These are phyloP conservation scores for Phytophthora pinifolia DNA, from an alignment of 352 stramenopile genomes.

Conservation along the genomic window DNA sequence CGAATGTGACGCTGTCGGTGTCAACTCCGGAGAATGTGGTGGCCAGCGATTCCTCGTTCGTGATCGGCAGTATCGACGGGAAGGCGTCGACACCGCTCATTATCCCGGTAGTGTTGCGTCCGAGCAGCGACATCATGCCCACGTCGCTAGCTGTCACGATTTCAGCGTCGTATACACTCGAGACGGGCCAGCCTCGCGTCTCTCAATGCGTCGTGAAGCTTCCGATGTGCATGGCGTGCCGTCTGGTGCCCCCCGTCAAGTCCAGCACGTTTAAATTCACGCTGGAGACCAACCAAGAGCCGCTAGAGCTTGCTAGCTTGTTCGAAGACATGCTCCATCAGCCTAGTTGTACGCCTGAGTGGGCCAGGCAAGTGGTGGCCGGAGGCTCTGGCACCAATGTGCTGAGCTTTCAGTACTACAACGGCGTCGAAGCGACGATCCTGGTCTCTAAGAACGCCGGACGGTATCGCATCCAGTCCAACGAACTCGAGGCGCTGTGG, in stretches of 20 bases:
- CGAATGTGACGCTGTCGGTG: constrained; percentile 79
- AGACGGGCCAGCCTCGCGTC: constrained; percentile 68
- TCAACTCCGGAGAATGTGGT: constrained; percentile 63
- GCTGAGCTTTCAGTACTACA: constrained; percentile 89
- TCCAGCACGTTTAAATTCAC: constrained; percentile 88
- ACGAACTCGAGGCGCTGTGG: constrained; percentile 79
- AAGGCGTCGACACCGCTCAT: constrained; percentile 63
- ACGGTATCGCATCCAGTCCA: constrained; percentile 87
- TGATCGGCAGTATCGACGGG: constrained; percentile 74
- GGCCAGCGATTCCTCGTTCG: constrained; percentile 57
- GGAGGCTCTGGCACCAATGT: constrained; percentile 68
- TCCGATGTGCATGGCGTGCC: constrained; percentile 74
- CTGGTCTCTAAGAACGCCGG: constrained; percentile 90
- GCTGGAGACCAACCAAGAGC: constrained; percentile 84
- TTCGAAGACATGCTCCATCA: constrained; percentile 90
- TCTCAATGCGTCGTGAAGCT: constrained; percentile 64
- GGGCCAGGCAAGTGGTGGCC: constrained; percentile 60
- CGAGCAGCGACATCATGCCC: constrained; percentile 51
- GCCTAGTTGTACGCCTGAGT: constrained; percentile 64
- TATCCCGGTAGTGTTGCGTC: constrained; percentile 56
- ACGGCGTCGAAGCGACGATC: constrained; percentile 82
- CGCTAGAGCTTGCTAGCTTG: constrained; percentile 64
- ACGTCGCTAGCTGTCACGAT: constrained; percentile 65
- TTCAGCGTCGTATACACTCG: constrained; percentile 72
- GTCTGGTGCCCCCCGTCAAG: constrained; percentile 77